Base-by-base conservation (phyloP, 768 basidiomycete genomes). In the Amanita jacksonii region DNA sequence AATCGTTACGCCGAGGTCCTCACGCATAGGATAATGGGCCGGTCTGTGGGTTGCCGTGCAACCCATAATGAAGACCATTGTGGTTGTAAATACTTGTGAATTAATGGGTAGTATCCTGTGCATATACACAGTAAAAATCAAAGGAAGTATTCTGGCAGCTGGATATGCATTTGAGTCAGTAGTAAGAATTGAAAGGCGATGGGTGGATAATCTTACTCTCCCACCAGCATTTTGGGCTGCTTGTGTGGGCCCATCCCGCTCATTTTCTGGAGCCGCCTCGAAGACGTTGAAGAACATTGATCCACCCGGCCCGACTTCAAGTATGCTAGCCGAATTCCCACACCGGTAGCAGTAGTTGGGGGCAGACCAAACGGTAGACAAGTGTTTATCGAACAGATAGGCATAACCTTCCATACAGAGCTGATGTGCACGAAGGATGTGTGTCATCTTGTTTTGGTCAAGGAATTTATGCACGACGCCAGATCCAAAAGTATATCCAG, bases 291-390 rank as follows among this genome's bases (percentile, higher is more conserved):
- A 98, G 62, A 84, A 89, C 75, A 86, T 84, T 13, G 68, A 67
- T 34, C 81, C 89, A 5, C 80, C 87, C 3, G 93, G 94, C 0
- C 89, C 86, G 31, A 99, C 88, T 66, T 98, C 94, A 47, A 98
- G 69, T 53, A 98, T 94, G 53, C 87, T 91, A 18, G 96, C 96
- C 43, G 85, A 85, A 64, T 99, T 99, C 28, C 96, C 96, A 58
- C 96, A 98, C 34, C 96, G 80, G 65, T 97, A 98, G 62, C 94
- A 97, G 58, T 98, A 98, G 59, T 99, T 99, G 30, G 94, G 94
- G 30, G 96, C 96, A 16, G 85, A 89, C 96, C 96, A 99, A 5
- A 99, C 96, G 0, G 96, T 99, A 19, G 89, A 91, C 44, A 99
- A 75, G 55, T 89, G 88, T 51, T 89, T 83, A 61, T 93, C 91